A percentile compares a stretch with the other conserved stretches of the same genome.
Conservation (phyloP, 768 basidiomycete species). For the Boletus rufocinnamomeus region DNA sequence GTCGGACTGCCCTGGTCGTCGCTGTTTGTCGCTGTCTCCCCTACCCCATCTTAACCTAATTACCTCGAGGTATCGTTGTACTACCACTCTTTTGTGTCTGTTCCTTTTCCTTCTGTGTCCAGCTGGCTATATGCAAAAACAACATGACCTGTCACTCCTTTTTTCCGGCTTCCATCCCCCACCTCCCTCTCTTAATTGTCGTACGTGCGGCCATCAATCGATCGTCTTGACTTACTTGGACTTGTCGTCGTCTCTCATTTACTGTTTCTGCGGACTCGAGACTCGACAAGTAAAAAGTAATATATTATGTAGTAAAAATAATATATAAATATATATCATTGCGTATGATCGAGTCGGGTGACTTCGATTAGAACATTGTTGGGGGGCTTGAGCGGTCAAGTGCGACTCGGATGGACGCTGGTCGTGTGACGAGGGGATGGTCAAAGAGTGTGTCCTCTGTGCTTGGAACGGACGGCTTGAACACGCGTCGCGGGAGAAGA, state of each 20-base stretch:
- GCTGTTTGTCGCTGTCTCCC: constrained; percentile 8
- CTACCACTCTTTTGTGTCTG: constrained; percentile 26
- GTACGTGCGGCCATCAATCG: constrained; percentile 1
- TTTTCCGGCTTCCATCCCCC: not conserved
- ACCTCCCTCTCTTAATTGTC: not conserved
- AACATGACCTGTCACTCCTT: constrained; percentile 15
- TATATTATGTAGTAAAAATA: not conserved
- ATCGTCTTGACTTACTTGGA: not conserved
- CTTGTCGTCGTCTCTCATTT: not conserved
- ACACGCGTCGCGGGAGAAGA: not conserved
- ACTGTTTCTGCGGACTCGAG: not conserved
- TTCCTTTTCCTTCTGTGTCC: constrained; percentile 5
- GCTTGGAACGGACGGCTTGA: not conserved
- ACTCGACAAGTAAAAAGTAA: constrained; percentile 4
- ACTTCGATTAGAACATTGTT: not conserved
- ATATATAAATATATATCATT: not conserved
- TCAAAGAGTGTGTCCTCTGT: not conserved
- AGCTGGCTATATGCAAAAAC: constrained; percentile 19
- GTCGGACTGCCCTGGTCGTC: not conserved
- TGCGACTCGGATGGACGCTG: too few species aligned
- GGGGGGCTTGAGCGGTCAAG: not conserved
- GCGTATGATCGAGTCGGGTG: not conserved
- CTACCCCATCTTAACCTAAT: constrained; percentile 15
- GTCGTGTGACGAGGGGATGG: not conserved
- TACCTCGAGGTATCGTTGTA: constrained; percentile 25